Base-by-base conservation (phyloP, 306 rosid species). In the Notholithocarpus densiflorus region DNA sequence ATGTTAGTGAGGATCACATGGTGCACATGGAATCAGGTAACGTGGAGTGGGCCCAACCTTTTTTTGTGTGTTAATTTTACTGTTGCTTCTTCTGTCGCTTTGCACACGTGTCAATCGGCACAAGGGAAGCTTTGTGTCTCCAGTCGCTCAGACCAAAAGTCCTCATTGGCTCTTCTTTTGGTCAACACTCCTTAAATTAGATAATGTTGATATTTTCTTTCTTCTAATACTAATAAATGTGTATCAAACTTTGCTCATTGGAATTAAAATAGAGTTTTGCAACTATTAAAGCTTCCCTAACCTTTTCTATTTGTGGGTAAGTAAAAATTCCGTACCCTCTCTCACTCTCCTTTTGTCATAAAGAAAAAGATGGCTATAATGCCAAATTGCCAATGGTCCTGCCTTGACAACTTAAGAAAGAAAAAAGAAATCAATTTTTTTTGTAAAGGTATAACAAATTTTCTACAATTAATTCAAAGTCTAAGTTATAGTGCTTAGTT, bases 71-170 rank as follows among this genome's bases (percentile, higher is more conserved):
- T 45, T 18, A 27, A 69, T 37, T 29, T 68, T 54, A 48, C 17
- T 11, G 21, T 56, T 57, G 74, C 9, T 59, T 31, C 14, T 59
- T 31, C 65, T 65, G 79, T 77, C 80, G 72, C 62, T 77, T 82
- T 79, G 71, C 59, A 75, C 84, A 80, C 85, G 89, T 82, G 85
- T 72, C 82, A 51, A 6, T 71, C 29, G 68, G 2, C 61, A 5
- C 55, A 31, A 55, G 54, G 4, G 59, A 6, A 64, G 56, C 75
- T 15, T 4, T 75, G 17, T 68, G 73, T 71, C 56, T 57, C 80
- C 52, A 2, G 73, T 61, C 77, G 51, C 77, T 70, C 65, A 10
- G 77, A 83, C 86, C 86, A 60, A 53, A 75, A 60, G 70, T 79
- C 80, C 37, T 14, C 7, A 9, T 54, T 23, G 53, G 1, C 8